Evolutionary conservation across 495 filamentous ascomycete species (phyloP), one percentile per base, ranked within the genome.

Genomic region (Lophiotrema nucula): DNA sequence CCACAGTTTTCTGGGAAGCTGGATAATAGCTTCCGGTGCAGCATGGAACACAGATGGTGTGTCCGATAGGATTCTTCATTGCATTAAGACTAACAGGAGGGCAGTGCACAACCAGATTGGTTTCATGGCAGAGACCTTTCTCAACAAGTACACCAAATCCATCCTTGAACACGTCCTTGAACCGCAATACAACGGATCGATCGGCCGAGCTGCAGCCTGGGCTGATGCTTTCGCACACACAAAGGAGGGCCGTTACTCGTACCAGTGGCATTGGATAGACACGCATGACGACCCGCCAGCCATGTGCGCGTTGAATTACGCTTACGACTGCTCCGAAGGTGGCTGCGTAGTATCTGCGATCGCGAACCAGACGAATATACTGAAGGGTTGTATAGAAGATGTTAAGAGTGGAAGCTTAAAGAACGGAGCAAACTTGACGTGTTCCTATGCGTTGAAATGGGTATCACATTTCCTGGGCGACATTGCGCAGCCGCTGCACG

Each of bases 81-180:
- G 18, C 55, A 26, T 18, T 16, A 22, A 26, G 38, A 47, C 42
- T 19, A 2, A 12, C 24, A 44, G 28, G n/a, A n/a, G n/a, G n/a
- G n/a, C n/a, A 56, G 69, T 71, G 1, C 69, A 71, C 57, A 67
- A 71, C 39, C 69, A 71, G 48, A 70, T 71, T 21, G 69, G 65
- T 19, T 71, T 66, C 46, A 64, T 68, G 56, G 68, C 69, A 21
- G 69, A 72, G 39, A 64, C 52, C 12, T 69, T 70, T 58, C 67
- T 72, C 21, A 58, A 50, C 16, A 56, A 62, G 28, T 57, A 53
- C 35, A 65, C 69, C 10, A 60, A 51, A 44, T 52, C 41, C 47
- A 45, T 69, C 23, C 49, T 72, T 27, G 39, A 51, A 47, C 43
- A 69, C n/a, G 62, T 72, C 23, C 68, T 72, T 26, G 69, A 69